Evolutionary conservation across 768 basidiomycete genomes (phyloP), one percentile per base, ranked within the genome.

Genomic region (Mycena pura): DNA sequence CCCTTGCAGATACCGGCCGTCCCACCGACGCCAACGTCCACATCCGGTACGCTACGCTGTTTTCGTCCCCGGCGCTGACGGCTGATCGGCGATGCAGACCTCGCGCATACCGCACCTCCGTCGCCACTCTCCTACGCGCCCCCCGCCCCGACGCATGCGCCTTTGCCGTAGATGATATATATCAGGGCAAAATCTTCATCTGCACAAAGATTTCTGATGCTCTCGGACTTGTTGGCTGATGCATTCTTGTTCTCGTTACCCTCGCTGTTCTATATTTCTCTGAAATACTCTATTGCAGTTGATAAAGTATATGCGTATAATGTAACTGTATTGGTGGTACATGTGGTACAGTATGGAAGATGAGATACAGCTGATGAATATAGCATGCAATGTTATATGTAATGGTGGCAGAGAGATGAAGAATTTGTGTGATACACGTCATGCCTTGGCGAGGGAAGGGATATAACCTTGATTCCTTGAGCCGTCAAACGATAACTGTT

Each of bases 141-240:
- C 54, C 54, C 5, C 59, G 55, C 22, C 43, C 48, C 38, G 45
- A 32, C 14, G 55, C 53, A 21, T 47, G 47, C 24, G 24, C 19
- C 17, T 62, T 62, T 11, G 40, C 5, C 10, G 61, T 69, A 17
- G 64, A 68, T 56, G 65, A 67, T n/a, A 67, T 49, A 13, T 76
- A 72, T 60, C 64, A 66, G 17, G 72, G 71, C 27, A 73, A 65
- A 44, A 64, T 46, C n/a, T 75, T 76, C 61, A 13, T 34, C 8
- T 47, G 38, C 10, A 34, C 0, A 24, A 53, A 54, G 15, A 32
- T n/a, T 43, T 17, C 9, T 17, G 29, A 8, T 19, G 46, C 17
- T 21, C 5, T 48, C 9, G 15, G 10, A 8, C 29, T 34, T 48
- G 31, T 32, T 15, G 9, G 24, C 2, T 27, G 25, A 13, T 19